Evolutionary conservation across 306 rosid species (phyloP).

Genomic region (Vigna angularis): DNA sequence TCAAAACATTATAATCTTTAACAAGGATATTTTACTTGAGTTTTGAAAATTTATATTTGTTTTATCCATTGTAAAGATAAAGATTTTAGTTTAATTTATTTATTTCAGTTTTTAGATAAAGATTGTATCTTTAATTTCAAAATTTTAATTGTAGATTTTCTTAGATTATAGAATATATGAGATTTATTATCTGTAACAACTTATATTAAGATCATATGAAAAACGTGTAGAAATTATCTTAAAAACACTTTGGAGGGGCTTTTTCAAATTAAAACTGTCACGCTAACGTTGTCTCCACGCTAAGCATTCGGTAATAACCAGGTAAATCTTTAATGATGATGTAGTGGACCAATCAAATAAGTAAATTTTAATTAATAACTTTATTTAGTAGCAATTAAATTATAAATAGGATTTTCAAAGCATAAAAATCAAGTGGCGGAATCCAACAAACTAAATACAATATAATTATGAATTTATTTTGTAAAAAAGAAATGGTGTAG

Average conservation of each 20-base stretch:
- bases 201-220: background rate
- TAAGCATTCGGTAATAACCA: background rate
- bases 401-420: background rate
- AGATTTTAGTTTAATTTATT: no score
- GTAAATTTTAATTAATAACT: background rate
- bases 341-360: background rate
- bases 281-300: constrained; percentile 11
- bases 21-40: no score
- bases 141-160: no score
- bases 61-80: no score
- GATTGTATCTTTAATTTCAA: no score
- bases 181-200: no score
- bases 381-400: background rate
- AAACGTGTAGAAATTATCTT: background rate
- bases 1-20: no score
- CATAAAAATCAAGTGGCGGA: background rate
- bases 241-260: background rate
- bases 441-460: background rate
- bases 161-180: no score
- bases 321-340: constrained; percentile 16
- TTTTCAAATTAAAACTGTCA: background rate
- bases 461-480: no score
- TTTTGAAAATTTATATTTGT: no score
- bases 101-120: no score
- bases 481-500: background rate